Evolutionary conservation across 805 yeast genomes (phyloP).

Genomic region (Pichia manshurica): DNA sequence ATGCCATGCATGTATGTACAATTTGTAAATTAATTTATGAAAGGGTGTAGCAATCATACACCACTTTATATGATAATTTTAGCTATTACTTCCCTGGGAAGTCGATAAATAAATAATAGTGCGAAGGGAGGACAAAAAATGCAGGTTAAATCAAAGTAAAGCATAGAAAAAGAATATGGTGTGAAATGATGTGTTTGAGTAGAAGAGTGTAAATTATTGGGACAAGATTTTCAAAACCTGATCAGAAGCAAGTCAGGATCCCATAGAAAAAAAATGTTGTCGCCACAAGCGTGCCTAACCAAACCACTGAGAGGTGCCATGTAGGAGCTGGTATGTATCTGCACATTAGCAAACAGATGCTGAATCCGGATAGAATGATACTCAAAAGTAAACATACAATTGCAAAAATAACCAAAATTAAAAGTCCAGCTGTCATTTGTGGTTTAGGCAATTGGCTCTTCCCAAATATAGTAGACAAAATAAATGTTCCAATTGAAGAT

Average conservation of each 20-base stretch:
- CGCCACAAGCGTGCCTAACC: constrained; percentile 35
- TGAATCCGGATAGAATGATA: constrained; percentile 34
- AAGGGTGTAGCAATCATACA: no score
- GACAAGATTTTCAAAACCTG: neutral
- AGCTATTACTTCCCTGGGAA: no score
- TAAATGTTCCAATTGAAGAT: constrained; percentile 38
- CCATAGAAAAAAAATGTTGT: constrained; percentile 42
- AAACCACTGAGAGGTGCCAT: constrained; percentile 40
- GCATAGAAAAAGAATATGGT: no score
- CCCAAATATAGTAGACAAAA: constrained; percentile 25
- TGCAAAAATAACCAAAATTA: constrained; percentile 31
- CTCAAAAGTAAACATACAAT: constrained; percentile 38
- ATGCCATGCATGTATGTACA: neutral
- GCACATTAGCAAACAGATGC: constrained; percentile 40
- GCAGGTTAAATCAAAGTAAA: no score
- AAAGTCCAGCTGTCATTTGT: constrained; percentile 15
- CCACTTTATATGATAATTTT: no score
- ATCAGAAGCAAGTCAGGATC: constrained; percentile 19
- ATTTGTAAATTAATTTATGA: neutral
- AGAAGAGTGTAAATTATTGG: neutral
- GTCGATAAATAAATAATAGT: no score
- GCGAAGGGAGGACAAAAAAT: no score
- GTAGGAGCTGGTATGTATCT: constrained; percentile 34
- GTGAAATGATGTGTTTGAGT: no score
- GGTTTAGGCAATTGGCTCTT: constrained; percentile 9